Base-by-base conservation (phyloP, 306 rosid genomes). In the Rosa chinensis region DNA sequence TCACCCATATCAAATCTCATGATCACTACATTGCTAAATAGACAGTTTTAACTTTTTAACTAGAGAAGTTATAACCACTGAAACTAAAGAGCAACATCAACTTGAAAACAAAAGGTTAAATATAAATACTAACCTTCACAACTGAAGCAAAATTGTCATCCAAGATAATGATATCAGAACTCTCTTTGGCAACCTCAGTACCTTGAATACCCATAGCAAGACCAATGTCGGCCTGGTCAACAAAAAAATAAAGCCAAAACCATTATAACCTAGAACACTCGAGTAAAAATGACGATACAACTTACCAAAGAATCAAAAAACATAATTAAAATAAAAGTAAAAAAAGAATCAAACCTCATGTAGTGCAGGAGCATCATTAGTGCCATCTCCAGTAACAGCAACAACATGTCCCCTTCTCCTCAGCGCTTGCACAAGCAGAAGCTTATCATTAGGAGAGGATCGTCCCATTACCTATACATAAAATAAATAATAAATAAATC, bases 371-470 rank as follows among this genome's bases (percentile, higher is more conserved):
- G 98, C 97, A 86, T 94, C 98, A 73, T 94, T 92, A 25, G 98
- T 92, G 81, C 97, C 98, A 83, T 94, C 96, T 78, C 98, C 98
- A 73, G 97, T 94, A 53, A 94, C 98, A 59, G 98, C 98, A 81
- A 94, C 97, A 75, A 94, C 89, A 52, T 88, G 92, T 63, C 89
- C 90, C 70, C 75, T 88, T 81, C 83, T 89, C 84, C 91, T 90
- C 83, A 94, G 84, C 53, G 97, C 90, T 92, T 94, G 97, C 88
- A 92, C 98, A 68, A 94, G 96, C 77, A 94, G 76, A 87, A 90
- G 97, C 84, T 94, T 94, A 80, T 92, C 98, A 84, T 84, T 89
- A 52, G 98, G 97, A 63, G 98, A 94, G 28, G 97, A 92, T 17
- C 98, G 89, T 48, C 97, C 98, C 98, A 94, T 94, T 71, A 94